phyloP scores from a whole-genome alignment of 2,329 filamentous ascomycete genomes.

The Fusarium devonianum region DNA sequence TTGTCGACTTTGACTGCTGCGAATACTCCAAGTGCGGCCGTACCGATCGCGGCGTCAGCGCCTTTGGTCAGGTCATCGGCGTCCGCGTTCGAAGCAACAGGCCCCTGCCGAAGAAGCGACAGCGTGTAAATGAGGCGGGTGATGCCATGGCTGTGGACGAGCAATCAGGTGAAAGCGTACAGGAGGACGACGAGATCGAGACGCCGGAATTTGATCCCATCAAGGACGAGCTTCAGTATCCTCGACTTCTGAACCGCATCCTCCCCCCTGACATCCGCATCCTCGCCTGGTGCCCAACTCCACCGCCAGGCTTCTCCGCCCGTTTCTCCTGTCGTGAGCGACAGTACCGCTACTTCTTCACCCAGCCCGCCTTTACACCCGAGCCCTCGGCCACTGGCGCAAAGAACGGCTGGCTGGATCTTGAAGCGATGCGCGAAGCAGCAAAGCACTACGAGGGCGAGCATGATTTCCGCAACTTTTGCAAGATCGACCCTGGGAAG shows the following conservation, averaged over 20 bases:
- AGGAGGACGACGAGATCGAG: constrained; percentile 29
- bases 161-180: constrained; percentile 23
- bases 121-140: constrained; percentile 29
- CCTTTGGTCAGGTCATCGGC: constrained; percentile 94
- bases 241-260: constrained; percentile 82
- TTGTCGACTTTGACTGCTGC: constrained; percentile 80
- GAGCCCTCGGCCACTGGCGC: constrained; percentile 47
- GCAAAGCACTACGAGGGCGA: constrained; percentile 81
- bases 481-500: constrained; percentile 90
- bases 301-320: constrained; percentile 82
- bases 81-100: constrained; percentile 81
- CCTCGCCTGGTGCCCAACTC: constrained; percentile 89
- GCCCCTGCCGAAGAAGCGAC: constrained; percentile 57
- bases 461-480: constrained; percentile 97
- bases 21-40: constrained; percentile 96
- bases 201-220: constrained; percentile 66
- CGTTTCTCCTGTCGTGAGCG: constrained; percentile 92
- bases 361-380: constrained; percentile 85
- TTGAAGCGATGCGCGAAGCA: constrained; percentile 83
- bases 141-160: constrained; percentile 36
- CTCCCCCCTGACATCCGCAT: constrained; percentile 89
- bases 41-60: constrained; percentile 92
- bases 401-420: constrained; percentile 82
- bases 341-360: constrained; percentile 97
- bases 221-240: constrained; percentile 83